Conservation (phyloP, 176 grass and related monocot species). For the Cenchrus purpureus region DNA sequence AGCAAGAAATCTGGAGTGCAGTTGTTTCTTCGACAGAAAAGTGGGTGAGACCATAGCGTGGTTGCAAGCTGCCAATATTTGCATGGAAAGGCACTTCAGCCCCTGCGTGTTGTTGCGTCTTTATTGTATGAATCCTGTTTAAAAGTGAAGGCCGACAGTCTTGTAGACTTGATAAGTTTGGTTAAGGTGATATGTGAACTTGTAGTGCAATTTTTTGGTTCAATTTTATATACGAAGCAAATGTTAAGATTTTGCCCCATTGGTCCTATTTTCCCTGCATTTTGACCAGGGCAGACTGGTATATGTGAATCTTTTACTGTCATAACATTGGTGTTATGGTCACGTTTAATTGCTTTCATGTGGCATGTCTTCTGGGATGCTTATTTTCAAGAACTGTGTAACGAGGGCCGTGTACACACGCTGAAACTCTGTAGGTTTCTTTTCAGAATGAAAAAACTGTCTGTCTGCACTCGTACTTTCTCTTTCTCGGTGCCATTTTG, state of each 20-base stretch:
- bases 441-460: neutral
- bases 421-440: neutral
- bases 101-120: conserved; percentile 11
- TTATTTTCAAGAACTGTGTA: neutral
- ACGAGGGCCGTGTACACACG: too few species aligned
- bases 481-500: neutral
- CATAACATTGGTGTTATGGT: neutral
- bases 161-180: conserved; percentile 49
- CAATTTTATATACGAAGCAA: conserved; percentile 56
- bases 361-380: neutral
- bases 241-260: conserved; percentile 26
- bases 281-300: neutral
- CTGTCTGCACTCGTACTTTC: neutral
- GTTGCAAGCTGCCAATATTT: conserved; percentile 24
- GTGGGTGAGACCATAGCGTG: conserved; percentile 27
- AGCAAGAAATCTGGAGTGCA: conserved; percentile 45
- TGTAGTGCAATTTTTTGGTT: conserved; percentile 56
- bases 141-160: conserved; percentile 37
- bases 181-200: conserved; percentile 51
- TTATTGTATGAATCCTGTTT: conserved; percentile 44
- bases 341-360: neutral
- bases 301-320: conserved; percentile 26
- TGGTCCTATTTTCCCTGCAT: neutral
- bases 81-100: conserved; percentile 36
- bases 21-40: conserved; percentile 36